Conservation (phyloP, 2,329 filamentous ascomycete species). For the Arthrobotrys megalospora region DNA sequence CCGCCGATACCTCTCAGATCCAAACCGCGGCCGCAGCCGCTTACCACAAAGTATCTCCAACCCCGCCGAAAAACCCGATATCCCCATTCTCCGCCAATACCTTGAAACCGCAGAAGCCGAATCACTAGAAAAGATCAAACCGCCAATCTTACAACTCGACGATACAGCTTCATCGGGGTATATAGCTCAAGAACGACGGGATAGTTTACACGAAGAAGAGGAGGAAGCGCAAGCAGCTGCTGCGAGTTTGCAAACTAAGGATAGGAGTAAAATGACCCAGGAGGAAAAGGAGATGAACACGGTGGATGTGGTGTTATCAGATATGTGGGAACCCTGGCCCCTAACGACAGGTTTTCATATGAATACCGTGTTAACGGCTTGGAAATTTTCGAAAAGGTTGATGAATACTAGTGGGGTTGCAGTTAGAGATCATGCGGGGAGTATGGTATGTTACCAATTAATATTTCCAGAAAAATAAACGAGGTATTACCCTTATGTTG, state of each 20-base stretch:
- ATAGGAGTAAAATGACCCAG: slow-evolving; percentile 16
- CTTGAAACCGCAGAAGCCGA: slow-evolving; percentile 65
- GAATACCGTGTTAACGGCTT: slow-evolving; percentile 93
- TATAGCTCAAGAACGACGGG: slow-evolving; percentile 65
- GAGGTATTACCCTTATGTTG: not conserved
- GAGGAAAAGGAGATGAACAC: slow-evolving; percentile 70
- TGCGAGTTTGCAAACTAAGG: slow-evolving; percentile 62
- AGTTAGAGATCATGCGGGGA: slow-evolving; percentile 90
- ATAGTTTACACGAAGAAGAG: slow-evolving; percentile 63
- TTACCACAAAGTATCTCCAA: slow-evolving; percentile 63
- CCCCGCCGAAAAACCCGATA: not conserved
- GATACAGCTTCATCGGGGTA: slow-evolving; percentile 55
- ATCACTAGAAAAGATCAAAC: slow-evolving; percentile 51
- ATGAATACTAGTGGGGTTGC: slow-evolving; percentile 96
- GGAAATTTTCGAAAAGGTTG: slow-evolving; percentile 82
- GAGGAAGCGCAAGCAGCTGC: slow-evolving; percentile 65
- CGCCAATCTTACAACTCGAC: slow-evolving; percentile 55
- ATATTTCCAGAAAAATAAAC: not conserved
- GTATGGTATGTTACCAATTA: slow-evolving; percentile 91
- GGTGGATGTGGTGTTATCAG: slow-evolving; percentile 94
- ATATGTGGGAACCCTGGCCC: slow-evolving; percentile 98
- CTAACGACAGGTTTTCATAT: slow-evolving; percentile 79
- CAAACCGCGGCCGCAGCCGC: slow-evolving; percentile 72
- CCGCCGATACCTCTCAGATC: slow-evolving; percentile 77
- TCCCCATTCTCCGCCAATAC: slow-evolving; percentile 67